These are phyloP conservation scores for Aspergillus sclerotiicarbonarius DNA, from an alignment of 495 filamentous ascomycete species.

Conservation along the genomic window DNA sequence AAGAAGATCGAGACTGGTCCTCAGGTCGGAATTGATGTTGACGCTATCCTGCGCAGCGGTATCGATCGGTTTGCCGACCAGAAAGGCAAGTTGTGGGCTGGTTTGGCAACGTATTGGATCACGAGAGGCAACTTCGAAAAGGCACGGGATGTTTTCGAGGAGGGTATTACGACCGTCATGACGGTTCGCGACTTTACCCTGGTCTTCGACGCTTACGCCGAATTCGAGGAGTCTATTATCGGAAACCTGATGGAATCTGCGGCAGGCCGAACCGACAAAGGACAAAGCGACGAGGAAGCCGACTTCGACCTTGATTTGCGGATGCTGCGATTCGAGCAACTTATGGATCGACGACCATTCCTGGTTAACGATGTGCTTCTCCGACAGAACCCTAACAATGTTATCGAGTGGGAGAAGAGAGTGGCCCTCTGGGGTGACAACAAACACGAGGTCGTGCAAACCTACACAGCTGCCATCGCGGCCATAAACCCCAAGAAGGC, in stretches of 20 bases:
- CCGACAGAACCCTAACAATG: slow-evolving; percentile 94
- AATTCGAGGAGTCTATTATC: slow-evolving; percentile 97
- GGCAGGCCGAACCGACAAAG: slow-evolving; percentile 76
- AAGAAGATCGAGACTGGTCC: slow-evolving; percentile 79
- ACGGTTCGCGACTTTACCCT: slow-evolving; percentile 98
- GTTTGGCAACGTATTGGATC: slow-evolving; percentile 95
- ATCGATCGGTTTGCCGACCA: slow-evolving; percentile 93
- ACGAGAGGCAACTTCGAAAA: slow-evolving; percentile 87
- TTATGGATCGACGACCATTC: slow-evolving; percentile 97
- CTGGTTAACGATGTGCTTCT: slow-evolving; percentile 94
- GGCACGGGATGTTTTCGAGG: slow-evolving; percentile 91
- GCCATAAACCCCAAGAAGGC: slow-evolving; percentile 94
- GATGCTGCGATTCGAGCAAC: slow-evolving; percentile 96
- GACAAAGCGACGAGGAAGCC: slow-evolving; percentile 75
- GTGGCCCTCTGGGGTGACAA: slow-evolving; percentile 95
- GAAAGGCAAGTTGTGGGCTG: slow-evolving; percentile 93
- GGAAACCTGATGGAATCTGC: slow-evolving; percentile 86
- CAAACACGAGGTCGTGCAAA: slow-evolving; percentile 85
- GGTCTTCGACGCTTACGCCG: slow-evolving; percentile 92
- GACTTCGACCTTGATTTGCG: slow-evolving; percentile 96
- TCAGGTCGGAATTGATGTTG: slow-evolving; percentile 81
- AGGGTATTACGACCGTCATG: slow-evolving; percentile 97
- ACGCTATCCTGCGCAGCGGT: slow-evolving; percentile 89
- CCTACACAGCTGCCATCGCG: slow-evolving; percentile 91
- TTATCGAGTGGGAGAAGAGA: slow-evolving; percentile 95